Base-by-base conservation (phyloP, 1,284 basidiomycete genomes). In the Ustilago nuda region DNA sequence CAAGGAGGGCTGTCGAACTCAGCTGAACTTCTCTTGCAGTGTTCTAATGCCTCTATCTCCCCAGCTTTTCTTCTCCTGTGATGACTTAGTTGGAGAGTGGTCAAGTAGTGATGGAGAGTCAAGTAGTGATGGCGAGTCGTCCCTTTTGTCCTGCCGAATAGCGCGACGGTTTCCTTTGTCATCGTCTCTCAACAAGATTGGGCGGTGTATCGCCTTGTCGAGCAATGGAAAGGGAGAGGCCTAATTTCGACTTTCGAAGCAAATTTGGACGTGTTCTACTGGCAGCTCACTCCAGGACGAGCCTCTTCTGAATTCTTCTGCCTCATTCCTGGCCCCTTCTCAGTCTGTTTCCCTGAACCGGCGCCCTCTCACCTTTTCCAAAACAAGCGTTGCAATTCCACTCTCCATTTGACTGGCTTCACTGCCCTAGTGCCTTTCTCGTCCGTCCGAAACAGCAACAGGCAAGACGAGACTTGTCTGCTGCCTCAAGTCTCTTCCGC, bases 361-460 rank as follows among this genome's bases (percentile, higher is more conserved):
- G 30, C 48, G 23, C 23, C 23, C 23, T 27, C 23, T 27, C 23
- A 1, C 8, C 8, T 48, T 8, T 11, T 30, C 12, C 1, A 33
- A 37, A 48, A 50, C 36, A 58, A 37, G n/a, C 35, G 50, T 65
- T 71, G 68, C 62, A 61, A 65, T 23, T 23, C 59, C 62, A 48
- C 43, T 65, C 46, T 66, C 52, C 50, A 32, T 30, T 53, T 3
- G 15, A 48, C 37, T 58, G 54, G 55, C 68, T 61, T 33, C 54
- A 32, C 37, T 23, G 36, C 36, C 37, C 23, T 56, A 17, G 43
- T 19, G 43, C 43, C 43, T 11, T 23, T 8, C 19, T 45, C 39
- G 9, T 19, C 54, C 36, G 37, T 55, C 30, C 17, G 55, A 56
- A 53, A 36, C 32, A 33, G 30, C 43, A 45, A 19, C 43, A 1